These are phyloP conservation scores for Mycosarcoma mackinlayi DNA, from an alignment of 1,284 basidiomycete genomes.

Conservation along the genomic window DNA sequence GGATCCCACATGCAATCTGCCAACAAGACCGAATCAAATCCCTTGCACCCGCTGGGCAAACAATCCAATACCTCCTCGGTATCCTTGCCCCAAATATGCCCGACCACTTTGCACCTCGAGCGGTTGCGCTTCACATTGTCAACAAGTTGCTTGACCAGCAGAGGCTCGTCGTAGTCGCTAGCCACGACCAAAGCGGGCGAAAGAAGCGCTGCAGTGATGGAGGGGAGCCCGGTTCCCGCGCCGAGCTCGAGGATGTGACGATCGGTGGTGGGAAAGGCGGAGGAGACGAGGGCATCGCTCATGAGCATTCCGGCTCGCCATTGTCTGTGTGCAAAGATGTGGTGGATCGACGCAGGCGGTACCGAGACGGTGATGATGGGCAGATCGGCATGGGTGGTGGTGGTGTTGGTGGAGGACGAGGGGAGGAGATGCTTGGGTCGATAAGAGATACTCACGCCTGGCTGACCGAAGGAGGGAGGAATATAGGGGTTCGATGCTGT, in stretches of 20 bases:
- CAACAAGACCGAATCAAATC: constrained; percentile 56
- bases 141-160: constrained; percentile 57
- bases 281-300: constrained; percentile 54
- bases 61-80: constrained; percentile 59
- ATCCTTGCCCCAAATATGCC: constrained; percentile 61
- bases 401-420: background rate
- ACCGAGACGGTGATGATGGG: constrained; percentile 50
- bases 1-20: constrained; percentile 68
- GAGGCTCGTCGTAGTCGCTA: constrained; percentile 63
- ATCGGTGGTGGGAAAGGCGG: constrained; percentile 32
- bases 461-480: constrained; percentile 47
- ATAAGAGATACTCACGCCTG: constrained; percentile 52
- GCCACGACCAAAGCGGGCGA: constrained; percentile 43
- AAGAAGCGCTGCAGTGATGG: constrained; percentile 51
- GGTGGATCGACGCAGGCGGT: constrained; percentile 61
- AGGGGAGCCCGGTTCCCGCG: constrained; percentile 60
- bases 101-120: constrained; percentile 40
- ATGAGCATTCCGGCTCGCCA: constrained; percentile 67
- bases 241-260: constrained; percentile 59
- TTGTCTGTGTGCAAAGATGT: constrained; percentile 66
- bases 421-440: constrained; percentile 30
- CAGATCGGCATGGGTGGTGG: too few relatives aligned
- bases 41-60: constrained; percentile 27
- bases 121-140: constrained; percentile 46
- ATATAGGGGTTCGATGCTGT: constrained; percentile 26